phyloP scores from a whole-genome alignment of 2,329 filamentous ascomycete genomes.

The Colletotrichum sp. region DNA sequence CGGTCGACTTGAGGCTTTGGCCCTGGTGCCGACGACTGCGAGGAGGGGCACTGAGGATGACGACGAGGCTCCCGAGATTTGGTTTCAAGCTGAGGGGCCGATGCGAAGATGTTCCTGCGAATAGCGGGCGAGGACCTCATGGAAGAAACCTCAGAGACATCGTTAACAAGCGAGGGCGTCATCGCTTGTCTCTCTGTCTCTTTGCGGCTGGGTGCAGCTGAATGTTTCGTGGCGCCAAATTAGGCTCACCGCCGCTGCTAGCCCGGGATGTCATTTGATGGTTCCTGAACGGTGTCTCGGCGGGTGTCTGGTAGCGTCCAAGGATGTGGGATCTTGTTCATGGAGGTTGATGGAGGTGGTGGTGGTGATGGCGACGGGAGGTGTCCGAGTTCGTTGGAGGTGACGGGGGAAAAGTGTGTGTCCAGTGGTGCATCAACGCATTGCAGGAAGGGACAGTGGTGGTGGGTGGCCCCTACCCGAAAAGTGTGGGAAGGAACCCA shows the following conservation, averaged over 20 bases:
- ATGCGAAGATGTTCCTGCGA: background rate
- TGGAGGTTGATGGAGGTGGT: background rate
- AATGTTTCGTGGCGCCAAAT: background rate
- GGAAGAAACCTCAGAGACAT: background rate
- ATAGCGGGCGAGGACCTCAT: background rate
- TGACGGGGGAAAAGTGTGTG: no score
- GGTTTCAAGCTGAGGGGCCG: background rate
- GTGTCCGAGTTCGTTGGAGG: background rate
- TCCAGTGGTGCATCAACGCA: background rate
- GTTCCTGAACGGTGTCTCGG: constrained; percentile 1
- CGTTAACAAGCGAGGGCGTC: background rate
- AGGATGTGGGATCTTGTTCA: background rate
- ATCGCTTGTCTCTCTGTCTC: background rate
- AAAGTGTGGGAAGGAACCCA: background rate
- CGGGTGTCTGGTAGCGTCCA: background rate
- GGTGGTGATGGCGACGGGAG: background rate
- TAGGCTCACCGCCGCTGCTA: background rate
- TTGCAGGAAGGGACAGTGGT: background rate
- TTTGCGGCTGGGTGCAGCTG: background rate
- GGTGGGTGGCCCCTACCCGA: background rate
- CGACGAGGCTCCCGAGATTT: background rate
- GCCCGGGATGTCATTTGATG: background rate
- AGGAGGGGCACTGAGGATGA: background rate
- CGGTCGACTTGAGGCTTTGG: background rate
- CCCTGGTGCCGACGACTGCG: background rate